Evolutionary conservation across 495 filamentous ascomycete genomes (phyloP).

Genomic region (Penicillium chermesinum): DNA sequence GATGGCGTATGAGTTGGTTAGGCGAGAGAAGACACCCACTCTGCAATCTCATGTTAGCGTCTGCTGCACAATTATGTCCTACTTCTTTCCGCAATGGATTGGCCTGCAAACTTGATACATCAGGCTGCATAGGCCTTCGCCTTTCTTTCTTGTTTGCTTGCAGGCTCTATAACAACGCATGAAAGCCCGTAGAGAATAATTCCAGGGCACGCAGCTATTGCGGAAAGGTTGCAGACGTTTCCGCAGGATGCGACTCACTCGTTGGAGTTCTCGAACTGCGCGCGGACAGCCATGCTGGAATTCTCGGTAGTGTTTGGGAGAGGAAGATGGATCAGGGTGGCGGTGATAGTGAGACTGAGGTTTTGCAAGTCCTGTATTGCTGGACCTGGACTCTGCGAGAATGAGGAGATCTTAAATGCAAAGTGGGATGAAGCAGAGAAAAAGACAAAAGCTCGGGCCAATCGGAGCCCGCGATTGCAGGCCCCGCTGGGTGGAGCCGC

Average conservation of each 20-base stretch:
- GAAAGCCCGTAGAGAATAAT: neutral
- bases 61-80: too few relatives aligned
- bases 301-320: neutral
- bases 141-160: too few relatives aligned
- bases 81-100: too few relatives aligned
- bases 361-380: neutral
- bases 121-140: too few relatives aligned
- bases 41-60: conserved; percentile 43
- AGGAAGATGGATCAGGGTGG: neutral
- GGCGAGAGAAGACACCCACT: conserved; percentile 91
- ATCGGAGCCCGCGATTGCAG: conserved; percentile 6
- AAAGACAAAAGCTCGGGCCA: conserved; percentile 24
- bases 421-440: conserved; percentile 21
- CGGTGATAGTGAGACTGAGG: neutral
- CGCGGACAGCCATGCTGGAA: conserved; percentile 67
- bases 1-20: conserved; percentile 93
- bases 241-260: conserved; percentile 56
- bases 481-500: conserved; percentile 18
- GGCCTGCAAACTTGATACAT: too few relatives aligned
- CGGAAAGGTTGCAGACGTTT: neutral
- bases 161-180: neutral
- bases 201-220: neutral
- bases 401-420: conserved; percentile 12
- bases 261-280: conserved; percentile 97
- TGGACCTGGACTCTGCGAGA: neutral